A percentile compares a stretch with the other conserved stretches of the same genome.
phyloP scores from a whole-genome alignment of 805 yeast genomes.

The Debaryomyces hansenii region DNA sequence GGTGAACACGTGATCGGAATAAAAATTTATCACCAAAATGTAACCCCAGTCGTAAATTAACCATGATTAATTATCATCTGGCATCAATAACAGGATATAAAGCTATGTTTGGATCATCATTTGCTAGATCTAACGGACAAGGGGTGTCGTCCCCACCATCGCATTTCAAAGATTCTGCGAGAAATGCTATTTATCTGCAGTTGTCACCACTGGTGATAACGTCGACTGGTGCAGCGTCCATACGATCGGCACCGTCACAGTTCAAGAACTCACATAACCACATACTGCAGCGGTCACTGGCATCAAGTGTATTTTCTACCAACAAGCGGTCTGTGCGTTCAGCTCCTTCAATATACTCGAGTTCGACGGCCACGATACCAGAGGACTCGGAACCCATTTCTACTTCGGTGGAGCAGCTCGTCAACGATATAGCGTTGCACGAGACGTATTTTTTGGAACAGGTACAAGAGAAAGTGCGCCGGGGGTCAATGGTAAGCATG shows the following conservation, averaged over 20 bases:
- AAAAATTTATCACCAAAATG: neutral
- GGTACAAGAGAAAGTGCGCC: slow-evolving; percentile 5
- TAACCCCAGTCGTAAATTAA: neutral
- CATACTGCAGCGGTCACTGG: slow-evolving; percentile 32
- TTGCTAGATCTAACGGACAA: slow-evolving; percentile 22
- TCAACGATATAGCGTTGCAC: slow-evolving; percentile 41
- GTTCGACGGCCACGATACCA: slow-evolving; percentile 45
- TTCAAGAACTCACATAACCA: slow-evolving; percentile 10
- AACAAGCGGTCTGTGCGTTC: slow-evolving; percentile 39
- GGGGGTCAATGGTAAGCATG: slow-evolving; percentile 6
- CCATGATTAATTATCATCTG: neutral
- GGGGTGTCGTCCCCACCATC: slow-evolving; percentile 30
- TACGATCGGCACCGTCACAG: slow-evolving; percentile 41
- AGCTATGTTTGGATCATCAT: slow-evolving; percentile 32
- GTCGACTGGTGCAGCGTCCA: slow-evolving; percentile 27
- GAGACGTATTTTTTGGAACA: slow-evolving; percentile 28
- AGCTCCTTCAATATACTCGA: slow-evolving; percentile 44
- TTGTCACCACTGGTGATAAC: slow-evolving; percentile 29
- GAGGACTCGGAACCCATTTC: slow-evolving; percentile 44
- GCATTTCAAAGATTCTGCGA: slow-evolving; percentile 42
- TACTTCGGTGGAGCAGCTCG: slow-evolving; percentile 44
- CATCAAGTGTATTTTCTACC: slow-evolving; percentile 37
- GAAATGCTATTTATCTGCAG: slow-evolving; percentile 45
- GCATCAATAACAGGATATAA: neutral
- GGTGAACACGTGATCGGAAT: too few species aligned